Conservation (phyloP, 805 yeast species). For the Yarrowia sp. region DNA sequence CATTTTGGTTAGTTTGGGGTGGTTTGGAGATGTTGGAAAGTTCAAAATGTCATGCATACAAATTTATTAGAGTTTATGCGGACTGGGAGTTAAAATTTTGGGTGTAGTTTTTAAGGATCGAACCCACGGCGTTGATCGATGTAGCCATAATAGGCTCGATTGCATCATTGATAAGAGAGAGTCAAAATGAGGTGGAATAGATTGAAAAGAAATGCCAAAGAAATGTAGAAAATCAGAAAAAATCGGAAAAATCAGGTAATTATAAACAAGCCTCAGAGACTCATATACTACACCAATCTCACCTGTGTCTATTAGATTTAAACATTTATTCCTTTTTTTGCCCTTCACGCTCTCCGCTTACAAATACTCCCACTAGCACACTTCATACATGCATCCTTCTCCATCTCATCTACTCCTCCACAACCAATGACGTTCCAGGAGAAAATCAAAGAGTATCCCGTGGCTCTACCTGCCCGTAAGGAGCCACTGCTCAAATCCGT, state of each 20-base stretch:
- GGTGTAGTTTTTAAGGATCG: background rate
- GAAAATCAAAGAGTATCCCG: conserved; percentile 9
- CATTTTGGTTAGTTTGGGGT: background rate
- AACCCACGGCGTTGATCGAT: background rate
- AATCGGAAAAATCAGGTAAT: too few relatives aligned
- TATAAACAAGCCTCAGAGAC: too few relatives aligned
- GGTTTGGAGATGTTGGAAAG: background rate
- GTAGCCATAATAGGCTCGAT: background rate
- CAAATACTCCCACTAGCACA: background rate
- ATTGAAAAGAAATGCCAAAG: too few relatives aligned
- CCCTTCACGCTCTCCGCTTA: background rate
- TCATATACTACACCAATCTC: too few relatives aligned
- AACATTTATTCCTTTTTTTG: background rate
- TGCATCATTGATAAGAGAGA: conserved; percentile 8
- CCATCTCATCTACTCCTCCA: background rate
- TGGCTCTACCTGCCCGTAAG: background rate
- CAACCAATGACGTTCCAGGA: conserved; percentile 11
- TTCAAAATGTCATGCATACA: background rate
- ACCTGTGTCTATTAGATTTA: too few relatives aligned
- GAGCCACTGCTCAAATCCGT: conserved; percentile 33
- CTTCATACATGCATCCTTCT: background rate
- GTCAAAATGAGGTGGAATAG: too few relatives aligned
- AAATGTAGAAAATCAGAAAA: background rate
- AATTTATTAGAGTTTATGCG: conserved; percentile 7
- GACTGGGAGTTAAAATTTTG: background rate